These are phyloP conservation scores for Lactarius akahatsu DNA, from an alignment of 768 basidiomycete species.

Conservation along the genomic window DNA sequence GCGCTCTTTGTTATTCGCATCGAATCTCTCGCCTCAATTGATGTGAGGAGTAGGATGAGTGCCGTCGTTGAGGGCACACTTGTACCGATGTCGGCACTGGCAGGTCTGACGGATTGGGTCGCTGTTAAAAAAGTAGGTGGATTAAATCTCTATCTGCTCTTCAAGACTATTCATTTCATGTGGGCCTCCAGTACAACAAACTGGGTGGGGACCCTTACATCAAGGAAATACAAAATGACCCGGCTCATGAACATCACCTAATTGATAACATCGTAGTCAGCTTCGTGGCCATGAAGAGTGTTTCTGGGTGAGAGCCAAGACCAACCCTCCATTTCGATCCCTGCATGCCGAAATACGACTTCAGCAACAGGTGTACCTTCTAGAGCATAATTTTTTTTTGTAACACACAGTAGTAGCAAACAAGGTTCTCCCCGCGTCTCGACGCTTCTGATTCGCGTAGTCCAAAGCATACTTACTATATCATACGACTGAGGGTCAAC, in stretches of 20 bases:
- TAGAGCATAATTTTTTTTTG: not conserved
- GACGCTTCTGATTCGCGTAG: not conserved
- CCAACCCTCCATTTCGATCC: not conserved
- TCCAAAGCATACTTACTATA: not conserved
- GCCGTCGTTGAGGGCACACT: slow-evolving; percentile 58
- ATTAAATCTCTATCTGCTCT: not conserved
- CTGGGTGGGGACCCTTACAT: slow-evolving; percentile 53
- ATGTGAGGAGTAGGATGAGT: slow-evolving; percentile 55
- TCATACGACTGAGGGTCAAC: not conserved
- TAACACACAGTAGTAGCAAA: not conserved
- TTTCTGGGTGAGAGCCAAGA: slow-evolving; percentile 38
- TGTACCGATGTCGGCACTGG: slow-evolving; percentile 46
- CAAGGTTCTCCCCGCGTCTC: not conserved
- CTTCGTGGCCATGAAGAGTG: slow-evolving; percentile 78
- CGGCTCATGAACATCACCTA: slow-evolving; percentile 39
- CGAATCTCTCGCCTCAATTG: slow-evolving; percentile 39
- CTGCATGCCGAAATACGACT: not conserved
- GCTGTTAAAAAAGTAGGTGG: slow-evolving; percentile 67
- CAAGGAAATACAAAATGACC: slow-evolving; percentile 38
- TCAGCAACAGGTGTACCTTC: not conserved
- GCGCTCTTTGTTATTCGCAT: slow-evolving; percentile 75
- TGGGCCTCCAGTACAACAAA: slow-evolving; percentile 63
- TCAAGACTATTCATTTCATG: slow-evolving; percentile 37
- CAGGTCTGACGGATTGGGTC: slow-evolving; percentile 63
- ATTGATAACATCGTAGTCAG: slow-evolving; percentile 74